Evolutionary conservation across 192 early-diverging fungal genomes (phyloP).

Genomic region (Coemansia sp.): DNA sequence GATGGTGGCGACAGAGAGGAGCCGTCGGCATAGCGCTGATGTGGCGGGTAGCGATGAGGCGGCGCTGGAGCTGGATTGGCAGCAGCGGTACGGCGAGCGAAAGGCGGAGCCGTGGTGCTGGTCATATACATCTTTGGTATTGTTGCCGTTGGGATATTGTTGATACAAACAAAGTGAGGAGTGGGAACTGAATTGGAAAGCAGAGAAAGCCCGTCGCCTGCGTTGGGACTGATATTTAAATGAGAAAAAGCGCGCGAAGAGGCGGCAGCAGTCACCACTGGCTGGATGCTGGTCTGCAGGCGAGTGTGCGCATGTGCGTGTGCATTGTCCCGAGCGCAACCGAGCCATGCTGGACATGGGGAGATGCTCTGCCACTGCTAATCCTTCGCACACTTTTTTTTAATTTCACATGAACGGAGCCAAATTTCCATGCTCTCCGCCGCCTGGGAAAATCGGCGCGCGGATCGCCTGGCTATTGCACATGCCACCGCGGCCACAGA

Average conservation of each 20-base stretch:
- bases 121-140: background rate
- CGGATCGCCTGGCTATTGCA: background rate
- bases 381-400: background rate
- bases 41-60: background rate
- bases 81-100: background rate
- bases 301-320: conserved; percentile 22
- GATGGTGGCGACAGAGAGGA: conserved; percentile 1
- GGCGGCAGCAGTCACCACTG: background rate
- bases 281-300: conserved; percentile 5
- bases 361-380: background rate
- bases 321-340: conserved; percentile 13
- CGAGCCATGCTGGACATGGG: background rate
- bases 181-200: background rate
- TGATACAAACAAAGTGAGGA: too few relatives aligned
- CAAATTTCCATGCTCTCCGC: background rate
- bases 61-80: background rate
- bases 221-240: too few relatives aligned
- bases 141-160: too few relatives aligned
- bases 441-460: background rate
- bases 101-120: background rate
- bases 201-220: background rate
- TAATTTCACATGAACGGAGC: conserved; percentile 8
- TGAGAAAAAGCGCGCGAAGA: too few relatives aligned
- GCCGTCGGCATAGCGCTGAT: background rate
- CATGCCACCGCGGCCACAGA: conserved; percentile 1